Evolutionary conservation across 2,329 filamentous ascomycete genomes (phyloP).

Genomic region (Dichotomopilus funicola): DNA sequence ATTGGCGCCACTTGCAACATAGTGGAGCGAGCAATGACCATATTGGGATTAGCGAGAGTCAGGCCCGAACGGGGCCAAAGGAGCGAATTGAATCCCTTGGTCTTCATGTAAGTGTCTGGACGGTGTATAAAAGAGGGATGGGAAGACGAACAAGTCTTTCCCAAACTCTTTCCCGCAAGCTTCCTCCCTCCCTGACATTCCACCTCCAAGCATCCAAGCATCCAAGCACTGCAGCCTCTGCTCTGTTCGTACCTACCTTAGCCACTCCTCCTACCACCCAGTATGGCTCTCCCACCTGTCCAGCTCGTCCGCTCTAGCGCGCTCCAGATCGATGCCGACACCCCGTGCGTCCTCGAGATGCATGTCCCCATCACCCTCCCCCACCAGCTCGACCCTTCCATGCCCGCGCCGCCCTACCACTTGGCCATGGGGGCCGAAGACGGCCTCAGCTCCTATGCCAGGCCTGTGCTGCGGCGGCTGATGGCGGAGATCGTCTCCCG

Average conservation of each 20-base stretch:
- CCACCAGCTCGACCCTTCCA: conserved; percentile 1
- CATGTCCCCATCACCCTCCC: background rate
- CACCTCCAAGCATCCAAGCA: background rate
- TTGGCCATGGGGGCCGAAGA: background rate
- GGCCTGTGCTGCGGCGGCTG: background rate
- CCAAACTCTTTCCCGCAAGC: background rate
- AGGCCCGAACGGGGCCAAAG: background rate
- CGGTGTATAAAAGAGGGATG: background rate
- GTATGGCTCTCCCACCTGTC: background rate
- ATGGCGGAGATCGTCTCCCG: background rate
- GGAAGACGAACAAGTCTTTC: background rate
- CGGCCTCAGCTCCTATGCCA: background rate
- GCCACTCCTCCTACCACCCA: background rate
- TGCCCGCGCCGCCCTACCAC: conserved; percentile 6
- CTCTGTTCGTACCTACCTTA: background rate
- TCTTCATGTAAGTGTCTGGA: background rate
- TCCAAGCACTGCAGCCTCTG: background rate
- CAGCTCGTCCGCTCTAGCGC: background rate
- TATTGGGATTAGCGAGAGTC: background rate
- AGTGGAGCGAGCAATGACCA: background rate
- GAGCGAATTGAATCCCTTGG: background rate
- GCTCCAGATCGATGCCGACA: background rate
- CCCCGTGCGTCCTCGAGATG: conserved; percentile 1
- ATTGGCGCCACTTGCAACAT: background rate
- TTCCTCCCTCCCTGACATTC: background rate